These are phyloP conservation scores for Irpex lacteus DNA, from an alignment of 1,284 basidiomycete genomes.

Conservation along the genomic window DNA sequence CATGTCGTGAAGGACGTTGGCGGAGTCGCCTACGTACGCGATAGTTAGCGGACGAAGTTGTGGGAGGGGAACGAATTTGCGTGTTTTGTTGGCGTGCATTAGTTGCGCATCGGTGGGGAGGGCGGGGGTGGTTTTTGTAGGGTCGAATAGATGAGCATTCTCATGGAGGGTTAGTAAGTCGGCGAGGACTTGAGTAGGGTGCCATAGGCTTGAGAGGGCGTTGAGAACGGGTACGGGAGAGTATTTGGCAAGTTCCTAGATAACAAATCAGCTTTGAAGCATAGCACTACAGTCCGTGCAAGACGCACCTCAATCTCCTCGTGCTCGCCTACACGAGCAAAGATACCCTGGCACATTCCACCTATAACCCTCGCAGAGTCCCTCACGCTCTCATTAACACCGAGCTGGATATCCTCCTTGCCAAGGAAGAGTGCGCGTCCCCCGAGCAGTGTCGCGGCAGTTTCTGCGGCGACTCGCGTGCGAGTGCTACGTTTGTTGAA, in stretches of 20 bases:
- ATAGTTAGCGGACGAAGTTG: constrained; percentile 71
- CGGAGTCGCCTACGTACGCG: constrained; percentile 93
- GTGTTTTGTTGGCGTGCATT: constrained; percentile 3
- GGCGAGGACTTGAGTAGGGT: constrained; percentile 94
- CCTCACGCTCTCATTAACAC: constrained; percentile 88
- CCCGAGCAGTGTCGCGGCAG: constrained; percentile 71
- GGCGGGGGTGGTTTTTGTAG: constrained; percentile 1
- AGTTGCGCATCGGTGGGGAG: constrained; percentile 9
- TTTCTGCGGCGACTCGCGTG: constrained; percentile 89
- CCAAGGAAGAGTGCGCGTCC: constrained; percentile 95
- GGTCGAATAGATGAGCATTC: constrained; percentile 51
- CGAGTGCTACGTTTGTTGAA: constrained; percentile 95
- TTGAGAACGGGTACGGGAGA: constrained; percentile 94
- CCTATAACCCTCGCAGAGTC: constrained; percentile 89
- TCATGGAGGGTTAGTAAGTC: constrained; percentile 92
- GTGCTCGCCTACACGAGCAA: constrained; percentile 93
- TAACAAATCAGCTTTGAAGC: too few species aligned
- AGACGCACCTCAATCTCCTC: constrained; percentile 83
- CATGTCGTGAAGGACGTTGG: constrained; percentile 98
- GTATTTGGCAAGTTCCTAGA: constrained; percentile 82
- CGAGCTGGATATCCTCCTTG: constrained; percentile 89
- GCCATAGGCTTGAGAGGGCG: constrained; percentile 93
- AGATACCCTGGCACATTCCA: constrained; percentile 96
- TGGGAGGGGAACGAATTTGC: constrained; percentile 33
- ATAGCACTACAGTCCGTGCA: background rate